Base-by-base conservation (phyloP, 2,329 filamentous ascomycete species). In the Fusarium oxysporum region DNA sequence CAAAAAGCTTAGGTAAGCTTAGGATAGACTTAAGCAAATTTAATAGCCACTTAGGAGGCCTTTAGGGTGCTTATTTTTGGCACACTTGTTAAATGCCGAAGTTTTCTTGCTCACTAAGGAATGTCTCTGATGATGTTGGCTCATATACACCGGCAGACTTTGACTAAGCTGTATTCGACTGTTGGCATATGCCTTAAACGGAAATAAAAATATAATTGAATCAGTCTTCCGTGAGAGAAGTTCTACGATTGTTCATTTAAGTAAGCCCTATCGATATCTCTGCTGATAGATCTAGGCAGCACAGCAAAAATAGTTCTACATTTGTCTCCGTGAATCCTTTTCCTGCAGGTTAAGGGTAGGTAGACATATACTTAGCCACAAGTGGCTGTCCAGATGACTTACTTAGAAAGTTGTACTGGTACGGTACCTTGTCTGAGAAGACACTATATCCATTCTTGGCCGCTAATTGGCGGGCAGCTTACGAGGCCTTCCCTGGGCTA, bases 401-500 rank as follows among this genome's bases (percentile, higher is more conserved):
- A 43, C 48, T 33, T 25, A 35, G 21, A 38, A 21, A 14, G 23
- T 35, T 40, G 61, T 43, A 41, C 45, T 19, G 23, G 55, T 69
- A 53, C 16, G 30, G 55, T 70, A 53, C 55, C 70, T 70, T 70
- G 33, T 44, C 25, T 47, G 30, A 45, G 28, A 55, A 35, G 53
- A 65, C 65, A 65, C 55, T 48, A 48, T 57, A 10, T 21, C 43
- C 38, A 35, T 57, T 41, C 51, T 45, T 38, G 40, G 30, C 47
- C 48, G 56, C 45, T 67, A 64, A 69, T 54, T 50, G 51, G 45
- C 30, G 47, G 51, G 45, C 33, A 55, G 62, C 68, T 57, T 62
- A 67, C 57, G 51, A 72, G 38, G 40, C 54, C 37, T 54, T 55
- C 51, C 47, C 53, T 62, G 62, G 65, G n/a, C 51, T 38, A 61